Evolutionary conservation across 78 protist genomes (phyloP), one percentile per base, ranked within the genome.

Genomic region (Cavenderia fasciculata): DNA sequence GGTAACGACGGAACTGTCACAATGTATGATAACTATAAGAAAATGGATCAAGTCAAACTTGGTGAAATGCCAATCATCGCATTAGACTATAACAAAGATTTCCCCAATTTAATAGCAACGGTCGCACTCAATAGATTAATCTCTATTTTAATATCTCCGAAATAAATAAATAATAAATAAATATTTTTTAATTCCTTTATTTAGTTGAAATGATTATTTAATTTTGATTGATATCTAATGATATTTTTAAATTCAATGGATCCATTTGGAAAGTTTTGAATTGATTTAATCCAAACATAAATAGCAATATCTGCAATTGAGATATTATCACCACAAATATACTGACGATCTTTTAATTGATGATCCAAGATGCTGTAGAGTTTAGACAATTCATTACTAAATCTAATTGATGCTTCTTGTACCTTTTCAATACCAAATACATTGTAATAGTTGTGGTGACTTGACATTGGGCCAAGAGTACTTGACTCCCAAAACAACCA

Each of bases 211-310:
- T 44, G 10, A 44, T 10, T 44, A 44, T 44, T 44, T 52, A 52
- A 1, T 69, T 44, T 2, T 69, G 25, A 12, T 47, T 69, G 27
- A 25, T 29, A 31, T 7, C 31, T 44, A 7, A n/a, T 31, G 4
- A 34, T 6, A 2, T 31, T 19, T 27, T 69, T 69, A 0, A 6
- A 31, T 5, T 8, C 34, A 40, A 38, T 12, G 54, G 10, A 8
- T 27, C 12, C 5, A 79, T 66, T 79, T 79, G 71, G 21, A 79
- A n/a, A n/a, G n/a, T 73, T 66, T 79, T 79, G 4, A 76, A 79
- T 41, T 79, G 77, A 16, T 65, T 51, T 33, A 66, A 27, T n/a
- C 88, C 76, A 44, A 65, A 79, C 88, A 79, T 62, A 4, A 61
- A 61, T 31, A 61, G 4, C 41, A 29, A 76, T 62, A 47, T 76